Evolutionary conservation across 129 eudicot genomes (phyloP).

Genomic region (Calendula officinalis): DNA sequence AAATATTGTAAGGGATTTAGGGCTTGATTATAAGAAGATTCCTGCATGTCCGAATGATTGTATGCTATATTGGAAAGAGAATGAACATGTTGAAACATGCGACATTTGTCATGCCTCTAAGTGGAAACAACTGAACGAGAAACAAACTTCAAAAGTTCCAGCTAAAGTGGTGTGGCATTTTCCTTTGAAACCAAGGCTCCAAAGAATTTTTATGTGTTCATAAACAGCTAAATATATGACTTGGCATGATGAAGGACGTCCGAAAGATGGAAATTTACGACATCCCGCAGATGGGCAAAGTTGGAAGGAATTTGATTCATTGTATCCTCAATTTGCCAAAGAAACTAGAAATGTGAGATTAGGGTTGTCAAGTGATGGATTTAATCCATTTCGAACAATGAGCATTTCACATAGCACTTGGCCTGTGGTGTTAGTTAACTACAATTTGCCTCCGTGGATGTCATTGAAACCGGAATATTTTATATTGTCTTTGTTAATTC

Average conservation of each 20-base stretch:
- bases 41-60: constrained; percentile 14
- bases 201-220: constrained; percentile 15
- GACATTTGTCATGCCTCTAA: not conserved
- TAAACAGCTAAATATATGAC: constrained; percentile 2
- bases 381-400: constrained; percentile 16
- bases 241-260: not conserved
- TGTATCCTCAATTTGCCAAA: not conserved
- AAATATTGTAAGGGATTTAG: constrained; percentile 1
- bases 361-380: too few species aligned
- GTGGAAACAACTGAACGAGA: constrained; percentile 3
- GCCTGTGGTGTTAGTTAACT: constrained; percentile 15
- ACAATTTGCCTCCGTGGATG: constrained; percentile 18
- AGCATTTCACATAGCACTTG: constrained; percentile 15
- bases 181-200: constrained; percentile 17
- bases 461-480: constrained; percentile 11
- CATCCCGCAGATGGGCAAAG: constrained; percentile 10
- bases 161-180: constrained; percentile 18
- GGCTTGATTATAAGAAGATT: constrained; percentile 16
- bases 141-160: not conserved
- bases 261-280: not conserved
- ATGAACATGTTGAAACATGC: not conserved
- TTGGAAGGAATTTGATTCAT: constrained; percentile 9
- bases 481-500: constrained; percentile 10
- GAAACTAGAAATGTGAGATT: constrained; percentile 13
- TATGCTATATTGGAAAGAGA: constrained; percentile 2